Conservation (phyloP, 805 yeast genomes). For the Candida gorgasii region DNA sequence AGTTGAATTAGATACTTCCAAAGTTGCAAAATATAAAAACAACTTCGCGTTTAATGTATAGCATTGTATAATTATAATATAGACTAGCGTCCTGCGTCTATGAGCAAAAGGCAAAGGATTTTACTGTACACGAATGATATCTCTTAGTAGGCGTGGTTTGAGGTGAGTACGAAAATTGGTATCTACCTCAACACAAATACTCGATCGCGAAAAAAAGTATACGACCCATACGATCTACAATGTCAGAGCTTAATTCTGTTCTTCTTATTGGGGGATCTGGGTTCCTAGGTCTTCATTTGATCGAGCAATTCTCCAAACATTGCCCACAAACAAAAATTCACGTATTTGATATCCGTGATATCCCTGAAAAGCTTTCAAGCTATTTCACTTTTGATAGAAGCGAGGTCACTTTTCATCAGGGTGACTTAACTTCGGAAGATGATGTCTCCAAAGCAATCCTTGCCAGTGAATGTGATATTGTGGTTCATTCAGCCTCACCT, state of each 20-base stretch:
- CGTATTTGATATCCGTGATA: conserved; percentile 88
- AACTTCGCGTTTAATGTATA: conserved; percentile 23
- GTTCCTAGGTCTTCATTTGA: conserved; percentile 86
- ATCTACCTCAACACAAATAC: no score
- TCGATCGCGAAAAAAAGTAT: conserved; percentile 1
- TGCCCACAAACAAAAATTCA: conserved; percentile 71
- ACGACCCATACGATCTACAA: conserved; percentile 5
- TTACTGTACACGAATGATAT: no score
- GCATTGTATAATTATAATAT: conserved; percentile 3
- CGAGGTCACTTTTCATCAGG: conserved; percentile 63
- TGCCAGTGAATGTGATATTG: conserved; percentile 61
- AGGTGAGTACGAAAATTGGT: no score
- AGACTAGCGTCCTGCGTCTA: conserved; percentile 4
- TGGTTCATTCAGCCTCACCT: conserved; percentile 97
- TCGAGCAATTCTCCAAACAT: conserved; percentile 75
- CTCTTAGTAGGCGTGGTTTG: no score
- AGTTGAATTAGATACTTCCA: conserved; percentile 21
- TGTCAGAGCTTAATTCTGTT: conserved; percentile 44
- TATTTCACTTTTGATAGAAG: conserved; percentile 72
- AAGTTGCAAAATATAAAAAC: conserved; percentile 27
- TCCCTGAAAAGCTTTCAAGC: conserved; percentile 69
- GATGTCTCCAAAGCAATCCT: conserved; percentile 68
- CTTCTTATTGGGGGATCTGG: conserved; percentile 95
- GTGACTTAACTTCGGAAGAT: conserved; percentile 76
- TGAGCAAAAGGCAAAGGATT: no score